phyloP scores from a whole-genome alignment of 176 grass and related monocot genomes.

The Phoenix roebelenii region DNA sequence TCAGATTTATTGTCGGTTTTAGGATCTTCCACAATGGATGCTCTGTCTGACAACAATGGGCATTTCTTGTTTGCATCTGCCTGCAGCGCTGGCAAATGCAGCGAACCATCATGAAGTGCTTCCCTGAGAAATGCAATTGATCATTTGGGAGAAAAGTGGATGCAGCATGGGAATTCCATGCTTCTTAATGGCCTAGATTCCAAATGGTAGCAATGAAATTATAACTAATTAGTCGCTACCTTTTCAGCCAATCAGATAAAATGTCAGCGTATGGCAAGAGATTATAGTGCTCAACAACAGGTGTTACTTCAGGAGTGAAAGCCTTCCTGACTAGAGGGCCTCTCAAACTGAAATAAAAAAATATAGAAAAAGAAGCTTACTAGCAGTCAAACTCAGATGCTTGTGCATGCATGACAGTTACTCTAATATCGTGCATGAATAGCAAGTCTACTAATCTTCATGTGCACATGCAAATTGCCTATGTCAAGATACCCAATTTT shows the following conservation, averaged over 20 bases:
- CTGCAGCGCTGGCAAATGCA: background rate
- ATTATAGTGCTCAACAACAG: conserved; percentile 41
- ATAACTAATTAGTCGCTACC: conserved; percentile 23
- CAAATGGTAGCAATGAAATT: too few relatives aligned
- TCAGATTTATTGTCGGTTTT: conserved; percentile 22
- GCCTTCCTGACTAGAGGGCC: conserved; percentile 32
- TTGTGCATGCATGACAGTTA: too few relatives aligned
- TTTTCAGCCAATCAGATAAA: conserved; percentile 20
- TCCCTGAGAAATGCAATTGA: conserved; percentile 23
- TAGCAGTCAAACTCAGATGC: background rate
- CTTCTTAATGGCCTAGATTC: background rate
- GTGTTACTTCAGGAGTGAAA: conserved; percentile 15
- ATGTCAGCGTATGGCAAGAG: conserved; percentile 48
- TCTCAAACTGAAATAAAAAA: conserved; percentile 23
- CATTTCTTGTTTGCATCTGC: conserved; percentile 9
- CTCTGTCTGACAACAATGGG: conserved; percentile 20
- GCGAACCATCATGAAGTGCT: conserved; percentile 13
- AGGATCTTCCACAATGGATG: conserved; percentile 25
- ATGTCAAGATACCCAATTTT: too few relatives aligned
- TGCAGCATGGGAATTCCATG: too few relatives aligned
- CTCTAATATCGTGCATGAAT: too few relatives aligned
- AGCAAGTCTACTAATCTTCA: too few relatives aligned
- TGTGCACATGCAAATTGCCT: too few relatives aligned
- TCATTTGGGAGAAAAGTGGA: too few relatives aligned
- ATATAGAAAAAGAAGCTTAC: background rate